phyloP scores from a whole-genome alignment of 2,329 filamentous ascomycete genomes.

The Acrodontium crateriforme region DNA sequence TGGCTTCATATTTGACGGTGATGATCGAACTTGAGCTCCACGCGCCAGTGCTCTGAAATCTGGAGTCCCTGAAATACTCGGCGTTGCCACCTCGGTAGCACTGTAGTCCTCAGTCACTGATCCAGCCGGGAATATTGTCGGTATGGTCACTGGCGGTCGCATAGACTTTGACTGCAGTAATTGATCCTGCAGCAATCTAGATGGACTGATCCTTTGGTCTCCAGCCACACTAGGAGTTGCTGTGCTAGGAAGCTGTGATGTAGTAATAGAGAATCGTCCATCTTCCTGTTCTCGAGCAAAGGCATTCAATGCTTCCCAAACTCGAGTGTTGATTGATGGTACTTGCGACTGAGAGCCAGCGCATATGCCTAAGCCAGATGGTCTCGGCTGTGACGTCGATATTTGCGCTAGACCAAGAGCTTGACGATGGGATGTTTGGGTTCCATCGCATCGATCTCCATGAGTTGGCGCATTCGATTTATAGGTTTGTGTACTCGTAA shows the following conservation, averaged over 20 bases:
- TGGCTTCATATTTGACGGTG: constrained; percentile 1
- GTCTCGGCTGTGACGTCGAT: constrained; percentile 2
- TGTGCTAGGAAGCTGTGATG: constrained; percentile 17
- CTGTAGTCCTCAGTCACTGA: constrained; percentile 28
- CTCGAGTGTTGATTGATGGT: constrained; percentile 17
- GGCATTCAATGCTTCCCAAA: constrained; percentile 23
- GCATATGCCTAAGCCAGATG: constrained; percentile 17
- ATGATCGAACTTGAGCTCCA: constrained; percentile 3
- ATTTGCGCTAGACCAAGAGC: no score
- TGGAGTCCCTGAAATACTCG: constrained; percentile 31
- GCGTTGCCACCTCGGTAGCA: constrained; percentile 35
- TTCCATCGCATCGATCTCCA: no score
- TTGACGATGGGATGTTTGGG: no score
- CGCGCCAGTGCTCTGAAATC: constrained; percentile 10
- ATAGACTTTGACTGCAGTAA: constrained; percentile 8
- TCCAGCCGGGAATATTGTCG: constrained; percentile 6
- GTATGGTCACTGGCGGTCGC: constrained; percentile 18
- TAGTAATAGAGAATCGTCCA: constrained; percentile 9
- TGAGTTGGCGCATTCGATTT: not conserved
- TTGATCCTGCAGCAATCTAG: constrained; percentile 5
- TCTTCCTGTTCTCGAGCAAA: constrained; percentile 22
- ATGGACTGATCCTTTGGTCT: constrained; percentile 9
- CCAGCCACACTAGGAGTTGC: constrained; percentile 18
- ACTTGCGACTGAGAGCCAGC: constrained; percentile 9
- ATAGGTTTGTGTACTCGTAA: not conserved